A percentile compares a stretch with the other conserved stretches of the same genome.
Conservation (phyloP, 495 filamentous ascomycete species). For the Usnea hakonensis region DNA sequence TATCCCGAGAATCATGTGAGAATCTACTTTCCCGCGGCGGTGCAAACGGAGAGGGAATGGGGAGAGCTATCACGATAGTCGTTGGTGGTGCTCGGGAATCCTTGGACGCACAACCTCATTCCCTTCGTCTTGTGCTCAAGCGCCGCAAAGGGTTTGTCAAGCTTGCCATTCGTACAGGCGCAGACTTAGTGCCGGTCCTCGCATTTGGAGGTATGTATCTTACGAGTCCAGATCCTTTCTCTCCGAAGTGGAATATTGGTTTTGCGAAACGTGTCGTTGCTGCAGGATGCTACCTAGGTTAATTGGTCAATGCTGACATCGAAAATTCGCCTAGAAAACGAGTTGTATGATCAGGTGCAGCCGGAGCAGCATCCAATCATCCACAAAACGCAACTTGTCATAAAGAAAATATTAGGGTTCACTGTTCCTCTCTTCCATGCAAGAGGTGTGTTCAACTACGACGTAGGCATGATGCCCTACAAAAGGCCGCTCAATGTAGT, state of each 20-base stretch:
- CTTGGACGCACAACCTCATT: constrained; percentile 72
- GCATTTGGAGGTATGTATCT: constrained; percentile 54
- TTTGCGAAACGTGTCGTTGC: neutral
- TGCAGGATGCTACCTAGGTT: neutral
- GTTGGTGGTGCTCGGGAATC: constrained; percentile 88
- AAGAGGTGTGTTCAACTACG: constrained; percentile 91
- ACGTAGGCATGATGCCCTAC: constrained; percentile 93
- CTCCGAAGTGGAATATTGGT: neutral
- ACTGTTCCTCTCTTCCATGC: constrained; percentile 88
- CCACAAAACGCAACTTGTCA: constrained; percentile 65
- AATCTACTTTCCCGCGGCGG: constrained; percentile 77
- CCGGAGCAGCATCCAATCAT: constrained; percentile 63
- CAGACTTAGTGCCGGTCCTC: constrained; percentile 84
- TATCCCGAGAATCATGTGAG: constrained; percentile 83
- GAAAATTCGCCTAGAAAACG: constrained; percentile 54
- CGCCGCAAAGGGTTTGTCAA: constrained; percentile 90
- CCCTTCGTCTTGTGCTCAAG: constrained; percentile 66
- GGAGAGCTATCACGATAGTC: constrained; percentile 91
- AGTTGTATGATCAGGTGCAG: constrained; percentile 82
- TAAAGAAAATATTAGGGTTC: constrained; percentile 83
- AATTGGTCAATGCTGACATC: neutral
- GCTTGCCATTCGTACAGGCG: constrained; percentile 79
- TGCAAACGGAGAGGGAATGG: constrained; percentile 76
- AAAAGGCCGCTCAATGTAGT: constrained; percentile 79
- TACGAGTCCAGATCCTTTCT: neutral